Base-by-base conservation (phyloP, 306 rosid species). In the Spatholobus suberectus region DNA sequence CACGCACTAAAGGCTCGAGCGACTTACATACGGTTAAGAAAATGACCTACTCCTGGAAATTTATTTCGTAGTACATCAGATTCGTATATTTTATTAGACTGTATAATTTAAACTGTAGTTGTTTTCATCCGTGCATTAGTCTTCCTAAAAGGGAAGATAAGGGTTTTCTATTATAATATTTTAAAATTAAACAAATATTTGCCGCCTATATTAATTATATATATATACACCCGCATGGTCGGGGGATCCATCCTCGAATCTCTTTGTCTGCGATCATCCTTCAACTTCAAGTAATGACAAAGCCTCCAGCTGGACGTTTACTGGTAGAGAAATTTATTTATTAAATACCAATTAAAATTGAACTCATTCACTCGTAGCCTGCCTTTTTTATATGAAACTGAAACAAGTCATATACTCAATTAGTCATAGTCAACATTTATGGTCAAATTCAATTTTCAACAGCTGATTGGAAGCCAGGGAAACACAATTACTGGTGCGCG, bases 271-370 rank as follows among this genome's bases (percentile, higher is more conserved):
- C 57, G 21, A 35, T 17, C 43, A 35, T 18, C 11, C 10, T 43
- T 81, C 32, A 29, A 1, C 3, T 29, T 29, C 80, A 51, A 41
- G 78, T 58, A 66, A 80, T 9, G 85, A 85, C 78, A 80, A 80
- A 43, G 43, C 40, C 3, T 18, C 55, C 82, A 85, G 62, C 76
- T 81, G 58, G 66, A 58, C 14, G 6, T 12, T 17, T 54, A 47
- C 4, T n/a, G 69, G 34, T 24, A 61, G 32, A 54, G 46, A 59
- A 6, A 61, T 54, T 57, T 15, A 26, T 27, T 71, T 44, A 46
- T 24, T 17, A 38, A 57, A 17, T 71, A 27, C 8, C 8, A 21
- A 41, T 12, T 43, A 62, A n/a, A 51, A 51, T 23, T 55, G 8
- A 23, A 57, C n/a, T n/a, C 70, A 55, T 66, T 40, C 37, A 38